Percentiles rank a stretch among this genome's conserved stretches.
These are phyloP conservation scores for Scalesia atractyloides DNA, from an alignment of 129 eudicot genomes.

Conservation along the genomic window DNA sequence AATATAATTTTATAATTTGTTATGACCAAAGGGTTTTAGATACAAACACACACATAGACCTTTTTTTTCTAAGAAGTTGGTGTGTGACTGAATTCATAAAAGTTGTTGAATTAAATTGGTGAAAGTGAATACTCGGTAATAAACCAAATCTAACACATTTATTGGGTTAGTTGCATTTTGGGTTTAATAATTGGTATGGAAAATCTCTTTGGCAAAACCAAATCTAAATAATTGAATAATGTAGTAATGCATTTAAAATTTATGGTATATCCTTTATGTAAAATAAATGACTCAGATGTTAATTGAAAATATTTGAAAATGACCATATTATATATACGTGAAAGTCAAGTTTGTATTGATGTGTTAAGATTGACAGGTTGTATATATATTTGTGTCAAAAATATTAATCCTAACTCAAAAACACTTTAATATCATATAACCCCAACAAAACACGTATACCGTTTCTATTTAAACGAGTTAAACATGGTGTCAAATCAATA, in stretches of 20 bases:
- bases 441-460: background rate
- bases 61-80: background rate
- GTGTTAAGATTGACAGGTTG: too few species aligned
- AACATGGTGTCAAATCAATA: background rate
- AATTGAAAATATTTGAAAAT: background rate
- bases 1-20: background rate
- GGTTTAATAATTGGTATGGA: constrained; percentile 21
- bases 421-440: background rate
- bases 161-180: constrained; percentile 32
- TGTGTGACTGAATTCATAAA: constrained; percentile 13
- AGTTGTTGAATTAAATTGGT: constrained; percentile 37
- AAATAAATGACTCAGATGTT: background rate
- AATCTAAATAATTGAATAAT: background rate
- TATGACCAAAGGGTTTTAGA: background rate
- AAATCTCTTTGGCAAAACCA: constrained; percentile 24
- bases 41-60: background rate
- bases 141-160: constrained; percentile 36
- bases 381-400: too few species aligned
- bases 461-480: background rate
- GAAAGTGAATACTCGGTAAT: constrained; percentile 30
- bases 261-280: constrained; percentile 3
- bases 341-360: too few species aligned
- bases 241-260: background rate
- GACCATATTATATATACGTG: too few species aligned
- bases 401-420: background rate